Base-by-base conservation (phyloP, 2,329 filamentous ascomycete genomes). In the Parascedosporium putredinis region DNA sequence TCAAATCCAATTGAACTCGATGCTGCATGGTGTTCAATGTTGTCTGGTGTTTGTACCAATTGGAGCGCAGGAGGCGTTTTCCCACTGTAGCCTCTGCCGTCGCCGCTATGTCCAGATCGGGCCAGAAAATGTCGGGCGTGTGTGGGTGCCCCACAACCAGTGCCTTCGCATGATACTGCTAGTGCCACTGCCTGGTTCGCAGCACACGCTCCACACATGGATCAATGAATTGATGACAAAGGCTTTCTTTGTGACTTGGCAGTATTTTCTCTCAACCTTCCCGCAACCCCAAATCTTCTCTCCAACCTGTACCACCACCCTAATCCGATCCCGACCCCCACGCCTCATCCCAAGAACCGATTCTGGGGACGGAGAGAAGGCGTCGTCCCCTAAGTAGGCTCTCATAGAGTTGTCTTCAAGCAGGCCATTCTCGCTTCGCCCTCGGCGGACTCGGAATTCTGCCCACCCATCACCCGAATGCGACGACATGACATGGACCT, bases 401-500 rank as follows among this genome's bases (percentile, higher is more conserved):
- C 14, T 31, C 9, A 6, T 27, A 14, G 24, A 31, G 29, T 24
- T 9, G 23, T 33, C 12, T 24, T n/a, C n/a, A 16, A 36, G 20
- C 12, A 23, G 31, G 31, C 31, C n/a, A 27, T 36, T 31, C 9
- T 18, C 12, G 22, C 16, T 27, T 29, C 25, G 14, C 6, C 38
- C 16, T 22, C 20, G 42, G 23, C 42, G 20, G 42, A 45, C 14
- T 45, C 42, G 42, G 27, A 25, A 45, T 8, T 16, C n/a, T 48
- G 46, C 33, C 18, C n/a, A n/a, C 4, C 16, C 20, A 24, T 14
- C 29, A 20, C 9, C 47, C 47, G 22, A 42, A 49, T 49, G 47
- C 47, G 47, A 49, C 47, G 47, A 49, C 47, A 49, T 49, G 47
- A 42, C 36, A 49, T 49, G 47, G 47, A 38, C 47, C 47, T 49